Conservation (phyloP, 371 early-diverging fungal genomes). For the Apophysomyces elegans region DNA sequence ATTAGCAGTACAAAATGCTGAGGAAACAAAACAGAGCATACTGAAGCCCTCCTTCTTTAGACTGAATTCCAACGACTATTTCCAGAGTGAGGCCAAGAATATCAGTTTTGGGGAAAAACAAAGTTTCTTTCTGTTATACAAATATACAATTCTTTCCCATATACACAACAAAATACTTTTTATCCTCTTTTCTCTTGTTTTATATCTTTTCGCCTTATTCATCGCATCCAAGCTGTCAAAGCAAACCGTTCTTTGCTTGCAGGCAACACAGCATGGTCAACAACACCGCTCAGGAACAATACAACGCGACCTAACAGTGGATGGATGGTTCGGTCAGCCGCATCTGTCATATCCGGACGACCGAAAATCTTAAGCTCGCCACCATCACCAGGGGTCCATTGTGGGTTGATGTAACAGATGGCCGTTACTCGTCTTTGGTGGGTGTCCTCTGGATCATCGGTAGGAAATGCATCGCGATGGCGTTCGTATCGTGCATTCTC, state of each 20-base stretch:
- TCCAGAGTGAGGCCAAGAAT: too few species aligned
- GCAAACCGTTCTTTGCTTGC: conserved; percentile 55
- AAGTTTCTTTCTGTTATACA: too few species aligned
- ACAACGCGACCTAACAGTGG: conserved; percentile 60
- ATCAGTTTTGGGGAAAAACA: too few species aligned
- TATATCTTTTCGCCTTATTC: conserved; percentile 4
- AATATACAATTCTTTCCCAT: too few species aligned
- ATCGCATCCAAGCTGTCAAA: conserved; percentile 63
- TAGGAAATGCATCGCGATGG: conserved; percentile 69
- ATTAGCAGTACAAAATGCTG: too few species aligned
- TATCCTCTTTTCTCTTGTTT: background rate
- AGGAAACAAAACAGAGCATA: too few species aligned
- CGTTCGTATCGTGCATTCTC: conserved; percentile 64
- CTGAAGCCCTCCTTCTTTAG: too few species aligned
- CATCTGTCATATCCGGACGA: conserved; percentile 42
- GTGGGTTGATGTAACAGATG: conserved; percentile 62
- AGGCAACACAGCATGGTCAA: conserved; percentile 65
- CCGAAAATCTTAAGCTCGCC: conserved; percentile 61
- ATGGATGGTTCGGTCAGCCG: conserved; percentile 46
- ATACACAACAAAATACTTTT: background rate
- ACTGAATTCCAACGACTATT: too few species aligned
- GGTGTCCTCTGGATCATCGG: conserved; percentile 54
- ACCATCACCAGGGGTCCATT: conserved; percentile 55
- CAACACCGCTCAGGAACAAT: conserved; percentile 66
- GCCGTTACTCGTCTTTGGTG: conserved; percentile 68